These are phyloP conservation scores for Tuber umbilicatum DNA, from an alignment of 495 filamentous ascomycete genomes.

Conservation along the genomic window DNA sequence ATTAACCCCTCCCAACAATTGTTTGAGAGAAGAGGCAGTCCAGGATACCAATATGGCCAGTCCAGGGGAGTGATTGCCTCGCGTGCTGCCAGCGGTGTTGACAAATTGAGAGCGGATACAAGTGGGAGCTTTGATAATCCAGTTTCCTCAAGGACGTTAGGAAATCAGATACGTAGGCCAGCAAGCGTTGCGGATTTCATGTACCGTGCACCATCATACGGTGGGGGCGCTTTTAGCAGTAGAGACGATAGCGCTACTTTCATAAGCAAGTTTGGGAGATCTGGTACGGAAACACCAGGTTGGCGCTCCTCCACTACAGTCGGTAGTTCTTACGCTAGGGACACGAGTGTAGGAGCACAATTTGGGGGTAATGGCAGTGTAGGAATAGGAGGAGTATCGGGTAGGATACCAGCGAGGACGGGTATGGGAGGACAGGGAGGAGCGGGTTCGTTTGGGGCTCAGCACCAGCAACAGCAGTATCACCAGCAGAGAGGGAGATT, in stretches of 20 bases:
- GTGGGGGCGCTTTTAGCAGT: slow-evolving; percentile 17
- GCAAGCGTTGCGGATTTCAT: slow-evolving; percentile 23
- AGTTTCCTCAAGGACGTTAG: background rate
- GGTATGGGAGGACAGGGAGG: slow-evolving; percentile 8
- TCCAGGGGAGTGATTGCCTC: slow-evolving; percentile 59
- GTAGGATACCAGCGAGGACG: slow-evolving; percentile 14
- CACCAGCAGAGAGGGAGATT: background rate
- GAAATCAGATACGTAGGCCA: slow-evolving; percentile 17
- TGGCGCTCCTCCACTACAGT: background rate
- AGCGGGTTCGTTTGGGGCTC: slow-evolving; percentile 10
- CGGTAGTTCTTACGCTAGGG: background rate
- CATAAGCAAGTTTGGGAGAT: background rate
- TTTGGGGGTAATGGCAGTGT: background rate
- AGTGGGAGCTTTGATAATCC: slow-evolving; percentile 30
- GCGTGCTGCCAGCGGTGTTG: background rate
- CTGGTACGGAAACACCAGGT: background rate
- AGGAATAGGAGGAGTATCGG: slow-evolving; percentile 1
- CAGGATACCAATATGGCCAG: slow-evolving; percentile 12
- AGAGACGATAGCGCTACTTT: slow-evolving; percentile 5
- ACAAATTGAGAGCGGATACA: slow-evolving; percentile 7
- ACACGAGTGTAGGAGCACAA: background rate
- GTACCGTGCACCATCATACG: slow-evolving; percentile 8
- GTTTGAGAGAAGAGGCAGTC: background rate
- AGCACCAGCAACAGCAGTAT: background rate
- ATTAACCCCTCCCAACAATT: slow-evolving; percentile 9